These are phyloP conservation scores for Hypoxylon fuscum DNA, from an alignment of 495 filamentous ascomycete genomes.

Conservation along the genomic window DNA sequence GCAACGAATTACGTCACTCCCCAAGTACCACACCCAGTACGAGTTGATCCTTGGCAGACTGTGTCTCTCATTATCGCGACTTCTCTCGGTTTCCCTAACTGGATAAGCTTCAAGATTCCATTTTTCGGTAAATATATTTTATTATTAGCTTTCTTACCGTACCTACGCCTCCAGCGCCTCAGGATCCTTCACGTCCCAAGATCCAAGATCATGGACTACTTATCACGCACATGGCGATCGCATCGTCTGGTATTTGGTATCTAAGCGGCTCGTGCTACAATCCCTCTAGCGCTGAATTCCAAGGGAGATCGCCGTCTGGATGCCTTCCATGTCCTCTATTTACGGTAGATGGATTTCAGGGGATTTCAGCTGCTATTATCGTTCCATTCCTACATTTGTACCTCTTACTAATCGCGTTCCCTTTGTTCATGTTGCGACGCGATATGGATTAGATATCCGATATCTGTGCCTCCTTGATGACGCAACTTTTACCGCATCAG, in stretches of 20 bases:
- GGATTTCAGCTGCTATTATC: background rate
- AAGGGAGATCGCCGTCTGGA: too few relatives aligned
- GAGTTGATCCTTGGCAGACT: slow-evolving; percentile 25
- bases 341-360: too few relatives aligned
- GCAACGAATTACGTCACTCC: slow-evolving; percentile 47
- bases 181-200: slow-evolving; percentile 9
- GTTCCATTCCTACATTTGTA: background rate
- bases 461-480: slow-evolving; percentile 15
- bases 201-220: slow-evolving; percentile 34
- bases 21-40: slow-evolving; percentile 43
- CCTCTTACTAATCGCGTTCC: background rate
- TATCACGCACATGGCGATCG: slow-evolving; percentile 34
- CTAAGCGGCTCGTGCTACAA: background rate
- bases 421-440: slow-evolving; percentile 5
- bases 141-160: too few relatives aligned
- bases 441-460: background rate
- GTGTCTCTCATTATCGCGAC: slow-evolving; percentile 7
- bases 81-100: slow-evolving; percentile 20
- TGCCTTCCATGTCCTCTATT: too few relatives aligned
- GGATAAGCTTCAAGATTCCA: slow-evolving; percentile 2
- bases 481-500: slow-evolving; percentile 39
- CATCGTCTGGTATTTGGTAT: slow-evolving; percentile 10
- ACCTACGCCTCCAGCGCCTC: too few relatives aligned
- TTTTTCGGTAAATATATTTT: background rate
- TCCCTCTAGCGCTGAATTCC: too few relatives aligned